Evolutionary conservation across 176 grass and related monocot genomes (phyloP).

Genomic region (Triticum urartu): DNA sequence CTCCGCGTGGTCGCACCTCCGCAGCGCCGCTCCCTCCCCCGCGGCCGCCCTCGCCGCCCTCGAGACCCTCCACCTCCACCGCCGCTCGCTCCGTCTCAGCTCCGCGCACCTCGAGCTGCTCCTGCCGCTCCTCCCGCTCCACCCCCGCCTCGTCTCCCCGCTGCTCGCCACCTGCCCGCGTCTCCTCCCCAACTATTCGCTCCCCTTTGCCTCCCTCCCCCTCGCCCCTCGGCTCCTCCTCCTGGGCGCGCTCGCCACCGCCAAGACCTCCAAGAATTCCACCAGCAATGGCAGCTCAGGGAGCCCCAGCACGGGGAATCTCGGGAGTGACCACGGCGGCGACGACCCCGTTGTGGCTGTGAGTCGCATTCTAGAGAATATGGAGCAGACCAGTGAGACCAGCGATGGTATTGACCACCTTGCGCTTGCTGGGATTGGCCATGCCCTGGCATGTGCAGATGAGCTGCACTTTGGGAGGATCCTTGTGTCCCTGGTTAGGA

Average conservation of each 20-base stretch:
- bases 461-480: conserved; percentile 38
- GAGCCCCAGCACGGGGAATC: not conserved
- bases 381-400: conserved; percentile 3
- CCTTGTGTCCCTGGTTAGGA: conserved; percentile 36
- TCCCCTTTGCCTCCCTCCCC: conserved; percentile 26
- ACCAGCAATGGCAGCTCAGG: not conserved
- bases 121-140: conserved; percentile 45
- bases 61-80: conserved; percentile 48
- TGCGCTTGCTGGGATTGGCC: conserved; percentile 58
- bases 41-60: conserved; percentile 46
- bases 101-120: conserved; percentile 45
- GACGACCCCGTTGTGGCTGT: conserved; percentile 24
- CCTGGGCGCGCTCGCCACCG: conserved; percentile 41
- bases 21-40: conserved; percentile 10
- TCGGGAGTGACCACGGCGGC: not conserved
- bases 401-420: conserved; percentile 31
- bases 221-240: conserved; percentile 36
- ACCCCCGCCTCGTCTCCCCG: conserved; percentile 47
- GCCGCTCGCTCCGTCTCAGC: conserved; percentile 44
- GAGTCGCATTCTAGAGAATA: conserved; percentile 12
- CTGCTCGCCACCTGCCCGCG: conserved; percentile 44
- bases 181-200: conserved; percentile 5
- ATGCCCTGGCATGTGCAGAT: conserved; percentile 41
- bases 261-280: conserved; percentile 11
- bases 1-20: conserved; percentile 42